phyloP scores from a whole-genome alignment of 2,329 filamentous ascomycete species.

The Curvularia lunata region DNA sequence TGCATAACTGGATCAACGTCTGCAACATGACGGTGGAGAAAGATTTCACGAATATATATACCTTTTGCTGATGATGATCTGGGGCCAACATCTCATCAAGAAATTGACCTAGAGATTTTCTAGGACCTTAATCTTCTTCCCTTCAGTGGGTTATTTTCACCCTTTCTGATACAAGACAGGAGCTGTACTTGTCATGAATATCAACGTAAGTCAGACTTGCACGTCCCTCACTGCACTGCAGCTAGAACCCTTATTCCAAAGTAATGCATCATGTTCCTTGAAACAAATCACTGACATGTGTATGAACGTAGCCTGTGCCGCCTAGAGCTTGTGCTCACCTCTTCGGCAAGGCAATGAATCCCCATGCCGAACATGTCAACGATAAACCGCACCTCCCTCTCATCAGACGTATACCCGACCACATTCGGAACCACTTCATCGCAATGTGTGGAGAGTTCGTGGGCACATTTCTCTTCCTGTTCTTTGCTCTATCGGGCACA shows the following conservation, averaged over 20 bases:
- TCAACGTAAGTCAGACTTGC: neutral
- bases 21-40: neutral
- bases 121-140: neutral
- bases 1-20: neutral
- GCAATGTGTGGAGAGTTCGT: slow-evolving; percentile 47
- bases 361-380: neutral
- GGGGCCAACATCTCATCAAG: neutral
- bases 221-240: neutral
- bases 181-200: neutral
- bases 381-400: neutral
- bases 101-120: neutral
- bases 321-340: neutral
- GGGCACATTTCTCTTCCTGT: slow-evolving; percentile 51
- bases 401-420: neutral
- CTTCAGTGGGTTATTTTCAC: neutral
- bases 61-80: neutral
- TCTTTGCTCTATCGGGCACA: slow-evolving; percentile 48
- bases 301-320: neutral
- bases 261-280: neutral
- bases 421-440: slow-evolving; percentile 23
- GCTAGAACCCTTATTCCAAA: neutral
- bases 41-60: neutral
- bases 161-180: neutral
- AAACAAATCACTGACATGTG: neutral
- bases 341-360: neutral